Conservation (phyloP, 148 eudicot genomes). For the Chenopodium formosanum region DNA sequence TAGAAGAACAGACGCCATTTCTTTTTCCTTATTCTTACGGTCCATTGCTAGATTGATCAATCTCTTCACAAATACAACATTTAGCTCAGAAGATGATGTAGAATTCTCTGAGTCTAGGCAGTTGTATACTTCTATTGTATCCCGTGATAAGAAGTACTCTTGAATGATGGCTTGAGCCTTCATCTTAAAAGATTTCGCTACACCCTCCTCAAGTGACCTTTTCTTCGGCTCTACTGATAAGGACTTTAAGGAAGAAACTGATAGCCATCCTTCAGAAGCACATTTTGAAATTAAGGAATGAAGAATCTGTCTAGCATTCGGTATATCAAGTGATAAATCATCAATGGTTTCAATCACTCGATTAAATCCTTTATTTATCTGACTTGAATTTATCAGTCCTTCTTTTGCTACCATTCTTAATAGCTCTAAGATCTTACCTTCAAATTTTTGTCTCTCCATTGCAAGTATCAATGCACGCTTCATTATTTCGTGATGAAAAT, state of each 20-base stretch:
- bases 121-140: slow-evolving; percentile 42
- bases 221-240: slow-evolving; percentile 31
- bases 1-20: slow-evolving; percentile 62
- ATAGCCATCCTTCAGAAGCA: slow-evolving; percentile 57
- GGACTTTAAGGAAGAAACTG: slow-evolving; percentile 41
- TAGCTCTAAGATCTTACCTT: slow-evolving; percentile 36
- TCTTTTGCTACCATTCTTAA: slow-evolving; percentile 47
- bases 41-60: slow-evolving; percentile 58
- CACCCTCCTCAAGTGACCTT: slow-evolving; percentile 27
- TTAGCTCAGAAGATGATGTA: neutral
- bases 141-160: slow-evolving; percentile 55
- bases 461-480: slow-evolving; percentile 51
- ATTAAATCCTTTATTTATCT: slow-evolving; percentile 53
- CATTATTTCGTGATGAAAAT: slow-evolving; percentile 58
- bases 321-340: slow-evolving; percentile 58
- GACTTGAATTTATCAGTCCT: slow-evolving; percentile 60
- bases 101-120: slow-evolving; percentile 41
- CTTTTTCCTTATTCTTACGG: slow-evolving; percentile 57
- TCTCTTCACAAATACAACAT: slow-evolving; percentile 32
- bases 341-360: slow-evolving; percentile 47
- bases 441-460: slow-evolving; percentile 46
- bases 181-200: slow-evolving; percentile 36
- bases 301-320: slow-evolving; percentile 42
- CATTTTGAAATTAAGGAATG: slow-evolving; percentile 45
- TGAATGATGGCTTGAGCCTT: slow-evolving; percentile 45